A percentile compares a stretch with the other conserved stretches of the same genome.
Evolutionary conservation across 2,329 filamentous ascomycete species (phyloP).

Genomic region (Tolypocladium album): DNA sequence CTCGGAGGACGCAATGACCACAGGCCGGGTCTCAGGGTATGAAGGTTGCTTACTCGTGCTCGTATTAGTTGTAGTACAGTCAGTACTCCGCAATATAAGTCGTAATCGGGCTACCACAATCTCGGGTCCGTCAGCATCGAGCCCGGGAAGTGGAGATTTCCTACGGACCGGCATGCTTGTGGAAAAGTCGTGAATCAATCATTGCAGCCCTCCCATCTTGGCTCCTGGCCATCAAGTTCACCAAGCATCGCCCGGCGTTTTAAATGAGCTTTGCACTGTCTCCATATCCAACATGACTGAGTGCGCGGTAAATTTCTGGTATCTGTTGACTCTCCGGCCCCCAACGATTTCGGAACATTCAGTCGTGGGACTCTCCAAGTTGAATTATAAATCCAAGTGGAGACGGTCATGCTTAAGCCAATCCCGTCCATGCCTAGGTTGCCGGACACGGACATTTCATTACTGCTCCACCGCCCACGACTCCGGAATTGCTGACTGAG

Average conservation of each 20-base stretch:
- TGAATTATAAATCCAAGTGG: not conserved
- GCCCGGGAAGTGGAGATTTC: not conserved
- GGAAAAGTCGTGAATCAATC: not conserved
- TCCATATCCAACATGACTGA: too few relatives aligned
- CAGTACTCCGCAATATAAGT: too few relatives aligned
- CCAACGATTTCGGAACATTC: not conserved
- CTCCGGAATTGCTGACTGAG: not conserved
- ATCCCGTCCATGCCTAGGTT: not conserved
- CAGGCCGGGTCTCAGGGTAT: not conserved
- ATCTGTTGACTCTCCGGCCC: not conserved
- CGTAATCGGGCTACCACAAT: not conserved
- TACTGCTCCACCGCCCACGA: not conserved
- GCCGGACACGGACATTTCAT: not conserved
- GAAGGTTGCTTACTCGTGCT: not conserved
- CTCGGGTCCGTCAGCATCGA: not conserved
- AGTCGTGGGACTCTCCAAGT: not conserved
- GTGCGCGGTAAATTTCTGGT: too few relatives aligned
- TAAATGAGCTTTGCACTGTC: too few relatives aligned
- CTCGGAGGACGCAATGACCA: not conserved
- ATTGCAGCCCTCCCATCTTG: not conserved
- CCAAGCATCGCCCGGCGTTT: too few relatives aligned
- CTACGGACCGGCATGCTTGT: not conserved
- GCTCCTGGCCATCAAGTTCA: too few relatives aligned
- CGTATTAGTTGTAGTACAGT: too few relatives aligned
- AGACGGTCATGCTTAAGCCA: not conserved